These are phyloP conservation scores for Pueraria montana DNA, from an alignment of 306 rosid species.

Conservation along the genomic window DNA sequence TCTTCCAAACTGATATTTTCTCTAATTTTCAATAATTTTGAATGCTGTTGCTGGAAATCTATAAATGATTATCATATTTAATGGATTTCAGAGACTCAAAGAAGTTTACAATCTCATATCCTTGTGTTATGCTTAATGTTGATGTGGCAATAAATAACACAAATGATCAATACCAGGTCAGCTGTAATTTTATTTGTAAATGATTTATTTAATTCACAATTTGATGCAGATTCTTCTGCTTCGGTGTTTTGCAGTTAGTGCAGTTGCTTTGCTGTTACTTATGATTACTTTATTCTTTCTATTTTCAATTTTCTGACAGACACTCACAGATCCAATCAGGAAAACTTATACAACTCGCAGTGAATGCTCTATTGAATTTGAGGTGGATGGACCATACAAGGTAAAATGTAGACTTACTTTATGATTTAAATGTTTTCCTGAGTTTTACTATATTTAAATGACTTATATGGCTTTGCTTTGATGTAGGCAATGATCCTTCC, in stretches of 20 bases:
- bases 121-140: constrained; percentile 99
- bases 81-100: constrained; percentile 74
- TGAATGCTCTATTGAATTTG: constrained; percentile 99
- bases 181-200: constrained; percentile 44
- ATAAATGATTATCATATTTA: constrained; percentile 49
- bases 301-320: constrained; percentile 65
- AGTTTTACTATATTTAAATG: constrained; percentile 43
- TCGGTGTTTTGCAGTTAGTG: constrained; percentile 32
- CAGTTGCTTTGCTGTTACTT: constrained; percentile 35
- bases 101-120: constrained; percentile 96
- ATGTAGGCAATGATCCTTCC: constrained; percentile 97
- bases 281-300: constrained; percentile 36
- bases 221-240: constrained; percentile 27
- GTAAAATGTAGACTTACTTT: constrained; percentile 52
- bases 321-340: constrained; percentile 71
- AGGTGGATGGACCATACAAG: constrained; percentile 99
- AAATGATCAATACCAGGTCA: constrained; percentile 98
- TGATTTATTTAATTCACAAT: constrained; percentile 41
- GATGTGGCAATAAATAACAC: constrained; percentile 98
- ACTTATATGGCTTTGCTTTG: constrained; percentile 33
- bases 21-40: constrained; percentile 17
- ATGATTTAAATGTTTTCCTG: constrained; percentile 28
- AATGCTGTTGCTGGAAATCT: constrained; percentile 40
- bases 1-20: constrained; percentile 22
- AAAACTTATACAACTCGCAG: constrained; percentile 85